Evolutionary conservation across 2,329 filamentous ascomycete genomes (phyloP).

Genomic region (Hawksworthiomyces lignivorus): DNA sequence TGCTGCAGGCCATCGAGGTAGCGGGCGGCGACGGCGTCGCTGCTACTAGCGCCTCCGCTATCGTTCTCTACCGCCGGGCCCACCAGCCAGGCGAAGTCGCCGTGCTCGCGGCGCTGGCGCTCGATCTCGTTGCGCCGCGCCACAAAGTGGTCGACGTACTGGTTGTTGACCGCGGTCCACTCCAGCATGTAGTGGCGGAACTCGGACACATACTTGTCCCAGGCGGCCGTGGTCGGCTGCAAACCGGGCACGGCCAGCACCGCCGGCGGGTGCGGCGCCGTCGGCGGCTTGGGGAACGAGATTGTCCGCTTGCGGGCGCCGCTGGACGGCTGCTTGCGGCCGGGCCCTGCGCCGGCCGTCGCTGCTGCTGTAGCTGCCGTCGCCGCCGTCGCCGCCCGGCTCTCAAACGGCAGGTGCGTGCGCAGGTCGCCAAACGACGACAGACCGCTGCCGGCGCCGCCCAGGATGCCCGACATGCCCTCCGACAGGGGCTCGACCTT

Average conservation of each 20-base stretch:
- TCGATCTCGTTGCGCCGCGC: constrained; percentile 40
- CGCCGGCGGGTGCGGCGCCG: constrained; percentile 40
- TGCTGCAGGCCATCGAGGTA: constrained; percentile 56
- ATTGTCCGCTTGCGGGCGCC: constrained; percentile 28
- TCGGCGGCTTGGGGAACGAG: constrained; percentile 40
- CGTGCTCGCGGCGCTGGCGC: constrained; percentile 29
- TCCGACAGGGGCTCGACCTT: constrained; percentile 49
- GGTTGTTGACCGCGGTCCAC: constrained; percentile 44
- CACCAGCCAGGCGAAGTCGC: constrained; percentile 39
- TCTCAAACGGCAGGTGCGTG: constrained; percentile 50
- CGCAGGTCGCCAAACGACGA: constrained; percentile 49
- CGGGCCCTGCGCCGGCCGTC: background rate
- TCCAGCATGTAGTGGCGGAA: constrained; percentile 47
- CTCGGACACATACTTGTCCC: constrained; percentile 43
- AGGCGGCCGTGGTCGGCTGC: constrained; percentile 35
- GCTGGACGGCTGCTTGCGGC: constrained; percentile 25
- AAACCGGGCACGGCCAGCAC: constrained; percentile 34
- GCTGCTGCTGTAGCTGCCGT: background rate
- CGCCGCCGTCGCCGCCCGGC: constrained; percentile 28
- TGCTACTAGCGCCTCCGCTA: constrained; percentile 30
- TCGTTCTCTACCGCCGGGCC: too few relatives aligned
- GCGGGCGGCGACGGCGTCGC: constrained; percentile 42
- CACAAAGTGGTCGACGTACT: constrained; percentile 48
- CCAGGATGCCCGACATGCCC: constrained; percentile 20
- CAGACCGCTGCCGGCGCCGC: constrained; percentile 30